These are phyloP conservation scores for Lobosporangium transversale DNA, from an alignment of 192 early-diverging fungal genomes.

Conservation along the genomic window DNA sequence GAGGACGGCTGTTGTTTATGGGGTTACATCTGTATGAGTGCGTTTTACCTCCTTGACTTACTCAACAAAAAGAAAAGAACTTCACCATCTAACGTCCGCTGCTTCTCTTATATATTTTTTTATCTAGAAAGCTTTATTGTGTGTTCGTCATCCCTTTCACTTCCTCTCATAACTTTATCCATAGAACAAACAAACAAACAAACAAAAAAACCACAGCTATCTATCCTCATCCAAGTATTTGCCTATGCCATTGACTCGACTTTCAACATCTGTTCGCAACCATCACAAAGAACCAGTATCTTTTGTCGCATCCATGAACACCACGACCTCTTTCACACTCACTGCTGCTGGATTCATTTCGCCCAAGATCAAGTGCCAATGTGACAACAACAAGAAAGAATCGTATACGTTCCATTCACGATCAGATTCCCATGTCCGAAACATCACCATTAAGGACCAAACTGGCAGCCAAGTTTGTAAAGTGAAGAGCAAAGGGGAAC, in stretches of 20 bases:
- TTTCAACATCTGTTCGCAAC: conserved; percentile 23
- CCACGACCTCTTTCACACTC: conserved; percentile 30
- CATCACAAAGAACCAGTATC: conserved; percentile 14
- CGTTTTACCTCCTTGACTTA: too few species aligned
- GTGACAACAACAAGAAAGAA: conserved; percentile 48
- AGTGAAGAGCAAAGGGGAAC: conserved; percentile 50
- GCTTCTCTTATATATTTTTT: not conserved
- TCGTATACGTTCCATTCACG: conserved; percentile 44
- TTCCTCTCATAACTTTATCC: conserved; percentile 12
- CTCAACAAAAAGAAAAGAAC: not conserved
- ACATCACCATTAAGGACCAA: conserved; percentile 40
- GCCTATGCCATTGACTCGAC: conserved; percentile 22
- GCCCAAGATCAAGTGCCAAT: conserved; percentile 45
- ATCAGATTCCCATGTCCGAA: conserved; percentile 30
- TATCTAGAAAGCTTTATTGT: not conserved
- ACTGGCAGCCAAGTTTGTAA: conserved; percentile 41
- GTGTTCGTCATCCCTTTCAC: too few species aligned
- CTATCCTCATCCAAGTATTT: conserved; percentile 10
- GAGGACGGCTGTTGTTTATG: too few species aligned
- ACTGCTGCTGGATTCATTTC: conserved; percentile 37
- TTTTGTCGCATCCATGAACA: conserved; percentile 23
- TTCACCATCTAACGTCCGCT: conserved; percentile 7
- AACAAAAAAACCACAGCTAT: too few species aligned
- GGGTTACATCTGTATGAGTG: too few species aligned
- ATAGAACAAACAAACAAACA: too few species aligned